Conservation (phyloP, 495 filamentous ascomycete genomes). For the Hamigera avellanea region DNA sequence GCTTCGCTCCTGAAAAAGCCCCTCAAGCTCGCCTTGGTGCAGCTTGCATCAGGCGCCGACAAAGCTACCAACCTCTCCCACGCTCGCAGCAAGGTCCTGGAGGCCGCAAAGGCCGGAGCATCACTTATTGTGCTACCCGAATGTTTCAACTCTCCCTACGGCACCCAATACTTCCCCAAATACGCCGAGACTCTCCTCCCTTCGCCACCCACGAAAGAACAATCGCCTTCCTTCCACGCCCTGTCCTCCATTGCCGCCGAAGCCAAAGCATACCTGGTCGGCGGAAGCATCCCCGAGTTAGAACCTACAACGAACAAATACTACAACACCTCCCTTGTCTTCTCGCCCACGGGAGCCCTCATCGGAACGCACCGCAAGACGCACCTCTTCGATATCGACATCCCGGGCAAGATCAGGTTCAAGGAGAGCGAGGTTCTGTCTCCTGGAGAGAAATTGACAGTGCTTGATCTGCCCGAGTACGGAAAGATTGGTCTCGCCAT, state of each 20-base stretch:
- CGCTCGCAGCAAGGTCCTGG: constrained; percentile 71
- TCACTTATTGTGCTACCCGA: constrained; percentile 53
- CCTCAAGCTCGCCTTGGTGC: constrained; percentile 71
- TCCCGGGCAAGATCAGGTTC: constrained; percentile 89
- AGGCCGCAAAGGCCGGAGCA: constrained; percentile 66
- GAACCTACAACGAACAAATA: constrained; percentile 53
- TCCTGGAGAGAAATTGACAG: constrained; percentile 68
- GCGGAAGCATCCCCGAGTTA: constrained; percentile 86
- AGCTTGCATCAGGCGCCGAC: constrained; percentile 71
- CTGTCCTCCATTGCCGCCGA: constrained; percentile 69
- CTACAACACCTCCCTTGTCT: constrained; percentile 86
- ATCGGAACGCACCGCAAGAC: constrained; percentile 84
- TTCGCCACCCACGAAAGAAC: constrained; percentile 55
- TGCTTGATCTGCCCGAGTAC: constrained; percentile 76
- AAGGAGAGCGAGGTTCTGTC: constrained; percentile 79
- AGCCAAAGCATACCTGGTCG: constrained; percentile 66
- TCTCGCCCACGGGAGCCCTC: constrained; percentile 63
- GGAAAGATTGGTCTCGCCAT: constrained; percentile 79
- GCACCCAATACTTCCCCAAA: constrained; percentile 76
- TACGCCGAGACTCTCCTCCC: constrained; percentile 85
- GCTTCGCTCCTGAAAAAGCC: constrained; percentile 53
- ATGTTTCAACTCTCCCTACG: constrained; percentile 98
- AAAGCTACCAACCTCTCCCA: constrained; percentile 75
- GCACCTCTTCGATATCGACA: constrained; percentile 98
- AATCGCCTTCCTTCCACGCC: constrained; percentile 75